A percentile compares a stretch with the other conserved stretches of the same genome.
These are phyloP conservation scores for Phialophora expanda DNA, from an alignment of 2,329 filamentous ascomycete species.

Conservation along the genomic window DNA sequence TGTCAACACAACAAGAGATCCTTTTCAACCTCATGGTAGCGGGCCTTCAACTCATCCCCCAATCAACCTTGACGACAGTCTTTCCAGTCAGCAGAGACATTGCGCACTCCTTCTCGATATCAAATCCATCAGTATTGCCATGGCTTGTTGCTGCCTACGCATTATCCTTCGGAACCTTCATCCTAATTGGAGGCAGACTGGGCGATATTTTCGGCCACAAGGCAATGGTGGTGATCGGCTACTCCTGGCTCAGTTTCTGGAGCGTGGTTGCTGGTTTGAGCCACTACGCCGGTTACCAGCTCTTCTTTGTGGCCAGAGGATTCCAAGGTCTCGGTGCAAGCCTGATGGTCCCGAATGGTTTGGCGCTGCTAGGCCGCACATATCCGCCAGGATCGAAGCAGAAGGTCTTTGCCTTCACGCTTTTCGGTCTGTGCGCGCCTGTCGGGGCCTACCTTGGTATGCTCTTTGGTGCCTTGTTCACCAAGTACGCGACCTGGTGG, in stretches of 20 bases:
- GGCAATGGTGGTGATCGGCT: slow-evolving; percentile 49
- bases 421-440: slow-evolving; percentile 54
- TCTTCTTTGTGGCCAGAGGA: slow-evolving; percentile 48
- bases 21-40: slow-evolving; percentile 54
- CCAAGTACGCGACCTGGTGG: slow-evolving; percentile 50
- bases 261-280: slow-evolving; percentile 48
- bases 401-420: slow-evolving; percentile 62
- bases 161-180: slow-evolving; percentile 53
- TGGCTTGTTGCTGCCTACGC: slow-evolving; percentile 54
- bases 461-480: slow-evolving; percentile 34
- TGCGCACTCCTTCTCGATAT: slow-evolving; percentile 49
- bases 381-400: slow-evolving; percentile 58
- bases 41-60: slow-evolving; percentile 51
- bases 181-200: slow-evolving; percentile 52
- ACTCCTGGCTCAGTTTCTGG: slow-evolving; percentile 49
- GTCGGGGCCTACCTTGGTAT: slow-evolving; percentile 48
- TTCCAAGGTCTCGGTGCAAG: slow-evolving; percentile 60
- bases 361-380: slow-evolving; percentile 63
- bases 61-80: slow-evolving; percentile 46
- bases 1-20: slow-evolving; percentile 33
- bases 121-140: slow-evolving; percentile 38
- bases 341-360: slow-evolving; percentile 64
- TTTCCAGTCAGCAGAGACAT: slow-evolving; percentile 54
- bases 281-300: slow-evolving; percentile 44
- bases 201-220: slow-evolving; percentile 55